phyloP scores from a whole-genome alignment of 345 rosid species.

The Aquilaria malaccensis region DNA sequence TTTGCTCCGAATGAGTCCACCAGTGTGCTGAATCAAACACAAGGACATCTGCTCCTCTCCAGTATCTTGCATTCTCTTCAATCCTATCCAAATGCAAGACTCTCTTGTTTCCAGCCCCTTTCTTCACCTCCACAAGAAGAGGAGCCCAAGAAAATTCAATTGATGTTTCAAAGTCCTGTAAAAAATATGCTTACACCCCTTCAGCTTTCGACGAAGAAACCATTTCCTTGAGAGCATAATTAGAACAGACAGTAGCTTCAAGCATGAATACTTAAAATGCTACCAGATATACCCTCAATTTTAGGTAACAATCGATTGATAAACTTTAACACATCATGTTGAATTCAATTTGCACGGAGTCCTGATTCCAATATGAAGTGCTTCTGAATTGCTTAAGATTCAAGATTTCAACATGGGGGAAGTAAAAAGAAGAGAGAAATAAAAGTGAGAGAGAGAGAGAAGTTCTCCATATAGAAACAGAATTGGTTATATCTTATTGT shows the following conservation, averaged over 20 bases:
- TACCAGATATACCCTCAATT: no score
- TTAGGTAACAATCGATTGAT: no score
- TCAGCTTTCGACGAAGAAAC: neutral
- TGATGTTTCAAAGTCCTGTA: constrained; percentile 70
- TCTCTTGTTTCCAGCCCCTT: constrained; percentile 46
- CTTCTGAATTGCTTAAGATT: neutral
- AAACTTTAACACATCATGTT: no score
- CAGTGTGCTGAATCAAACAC: constrained; percentile 97
- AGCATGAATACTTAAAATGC: no score
- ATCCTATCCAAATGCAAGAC: constrained; percentile 76
- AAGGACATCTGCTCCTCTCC: constrained; percentile 79
- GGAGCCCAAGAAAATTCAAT: constrained; percentile 96
- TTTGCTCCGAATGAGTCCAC: constrained; percentile 91
- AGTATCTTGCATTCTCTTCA: constrained; percentile 86
- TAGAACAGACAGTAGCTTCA: no score
- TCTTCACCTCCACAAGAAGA: constrained; percentile 74
- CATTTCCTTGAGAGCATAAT: neutral
- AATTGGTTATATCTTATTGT: neutral
- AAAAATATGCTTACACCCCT: neutral
- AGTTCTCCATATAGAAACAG: no score
- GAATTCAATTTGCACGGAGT: no score
- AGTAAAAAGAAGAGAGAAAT: neutral
- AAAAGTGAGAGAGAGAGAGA: neutral
- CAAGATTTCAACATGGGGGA: neutral
- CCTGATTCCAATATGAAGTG: no score